A percentile compares a stretch with the other conserved stretches of the same genome.
Conservation (phyloP, 768 basidiomycete genomes). For the Xanthoconium purpureum region DNA sequence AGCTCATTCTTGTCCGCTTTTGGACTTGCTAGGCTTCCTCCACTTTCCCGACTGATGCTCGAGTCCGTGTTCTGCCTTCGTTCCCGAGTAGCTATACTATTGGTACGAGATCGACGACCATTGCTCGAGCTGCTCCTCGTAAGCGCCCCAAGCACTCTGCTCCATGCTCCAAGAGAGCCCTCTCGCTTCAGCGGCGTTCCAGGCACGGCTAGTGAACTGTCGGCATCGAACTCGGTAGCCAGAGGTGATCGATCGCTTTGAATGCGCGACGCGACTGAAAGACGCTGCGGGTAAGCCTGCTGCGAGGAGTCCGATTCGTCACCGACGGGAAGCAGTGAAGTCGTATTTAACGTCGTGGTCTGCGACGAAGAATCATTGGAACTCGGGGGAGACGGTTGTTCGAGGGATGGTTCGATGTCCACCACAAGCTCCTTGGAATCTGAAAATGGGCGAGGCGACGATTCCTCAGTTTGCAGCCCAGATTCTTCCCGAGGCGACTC, state of each 20-base stretch:
- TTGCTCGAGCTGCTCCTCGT: conserved; percentile 60
- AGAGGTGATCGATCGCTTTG: conserved; percentile 60
- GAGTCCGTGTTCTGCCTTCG: conserved; percentile 70
- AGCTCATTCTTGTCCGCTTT: conserved; percentile 54
- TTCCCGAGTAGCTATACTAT: conserved; percentile 67
- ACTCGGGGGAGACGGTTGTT: conserved; percentile 41
- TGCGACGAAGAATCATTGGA: conserved; percentile 51
- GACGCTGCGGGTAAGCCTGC: conserved; percentile 51
- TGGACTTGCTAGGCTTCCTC: conserved; percentile 61
- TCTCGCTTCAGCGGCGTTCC: conserved; percentile 60
- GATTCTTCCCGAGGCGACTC: conserved; percentile 49
- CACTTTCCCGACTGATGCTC: conserved; percentile 72
- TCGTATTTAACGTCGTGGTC: conserved; percentile 41
- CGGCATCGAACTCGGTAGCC: conserved; percentile 47
- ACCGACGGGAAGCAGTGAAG: conserved; percentile 39
- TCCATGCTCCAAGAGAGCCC: conserved; percentile 58
- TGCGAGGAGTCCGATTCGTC: conserved; percentile 54
- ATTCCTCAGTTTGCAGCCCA: conserved; percentile 46
- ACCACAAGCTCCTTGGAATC: conserved; percentile 61
- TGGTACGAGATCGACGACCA: conserved; percentile 76
- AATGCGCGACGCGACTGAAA: conserved; percentile 61
- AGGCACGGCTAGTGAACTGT: conserved; percentile 40
- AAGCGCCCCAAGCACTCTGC: conserved; percentile 61
- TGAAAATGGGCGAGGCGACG: conserved; percentile 54
- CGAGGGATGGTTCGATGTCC: conserved; percentile 61